Evolutionary conservation across 306 rosid species (phyloP), one percentile per base, ranked within the genome.

Genomic region (Urtica urens): DNA sequence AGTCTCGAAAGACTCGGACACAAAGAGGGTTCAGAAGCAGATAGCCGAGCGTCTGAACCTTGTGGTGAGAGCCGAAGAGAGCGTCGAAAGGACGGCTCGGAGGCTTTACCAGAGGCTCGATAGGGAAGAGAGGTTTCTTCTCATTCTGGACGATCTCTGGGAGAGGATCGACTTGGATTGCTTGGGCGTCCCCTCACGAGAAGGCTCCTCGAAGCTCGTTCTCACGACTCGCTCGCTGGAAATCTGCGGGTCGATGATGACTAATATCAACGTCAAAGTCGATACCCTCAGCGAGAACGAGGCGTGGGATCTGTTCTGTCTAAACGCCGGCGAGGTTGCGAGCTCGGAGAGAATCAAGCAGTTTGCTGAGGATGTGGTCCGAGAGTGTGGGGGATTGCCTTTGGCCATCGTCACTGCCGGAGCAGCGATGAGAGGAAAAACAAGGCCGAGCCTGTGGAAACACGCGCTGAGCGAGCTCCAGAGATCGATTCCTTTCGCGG

Each of bases 131-230:
- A 58, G 8, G 1, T 41, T 38, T 3, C 25, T 76, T 3, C 10
- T 77, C 13, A 49, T 77, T 18, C 23, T 77, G 1, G 83, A 77
- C 38, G 78, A 68, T 45, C 44, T 77, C 0, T 72, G 69, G 79
- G 44, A 12, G 13, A 38, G 33, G 10, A 46, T 77, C 38, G 66
- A 69, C 45, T 58, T 72, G 21, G 55, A 65, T 27, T 13, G 1
- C 10, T 26, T 77, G 0, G 76, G 83, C 1, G 16, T 77, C 42
- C 74, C 69, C 11, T 18, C 16, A 38, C 27, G 23, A 10, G 59
- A 39, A 8, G 40, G 4, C n/a, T 14, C n/a, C 4, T 62, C 73
- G 7, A 77, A 65, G 38, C 21, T 78, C 10, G 11, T 74, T 1
- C 33, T 73, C 25, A 74, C 73, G 13, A 73, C 85, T 28, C 51